These are phyloP conservation scores for Tetrapisispora nanseiensis DNA, from an alignment of 805 yeast genomes.

Conservation along the genomic window DNA sequence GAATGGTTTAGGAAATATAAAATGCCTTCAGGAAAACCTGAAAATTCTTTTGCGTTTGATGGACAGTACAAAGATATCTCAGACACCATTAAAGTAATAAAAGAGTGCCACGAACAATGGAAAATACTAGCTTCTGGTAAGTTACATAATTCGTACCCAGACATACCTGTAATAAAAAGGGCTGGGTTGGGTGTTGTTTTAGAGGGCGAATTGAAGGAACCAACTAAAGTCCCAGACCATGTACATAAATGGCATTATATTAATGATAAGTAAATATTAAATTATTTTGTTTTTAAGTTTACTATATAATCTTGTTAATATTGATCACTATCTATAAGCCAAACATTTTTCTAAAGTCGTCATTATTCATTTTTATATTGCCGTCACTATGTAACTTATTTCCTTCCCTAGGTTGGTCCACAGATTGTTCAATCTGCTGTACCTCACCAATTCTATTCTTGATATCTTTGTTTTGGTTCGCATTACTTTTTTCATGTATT, in stretches of 20 bases:
- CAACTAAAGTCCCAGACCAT: slow-evolving; percentile 33
- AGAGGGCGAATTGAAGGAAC: slow-evolving; percentile 18
- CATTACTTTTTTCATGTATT: background rate
- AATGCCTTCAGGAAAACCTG: slow-evolving; percentile 71
- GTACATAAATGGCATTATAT: slow-evolving; percentile 28
- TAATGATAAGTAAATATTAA: background rate
- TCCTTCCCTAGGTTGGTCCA: too few species aligned
- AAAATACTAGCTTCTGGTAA: slow-evolving; percentile 39
- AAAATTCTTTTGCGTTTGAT: slow-evolving; percentile 62
- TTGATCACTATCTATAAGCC: slow-evolving; percentile 5
- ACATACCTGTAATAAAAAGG: slow-evolving; percentile 35
- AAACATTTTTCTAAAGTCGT: slow-evolving; percentile 32
- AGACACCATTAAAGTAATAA: slow-evolving; percentile 49
- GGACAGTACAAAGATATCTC: slow-evolving; percentile 54
- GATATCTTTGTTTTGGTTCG: background rate
- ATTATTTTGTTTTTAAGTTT: background rate
- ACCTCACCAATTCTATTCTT: background rate
- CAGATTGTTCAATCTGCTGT: too few species aligned
- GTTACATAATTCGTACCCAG: slow-evolving; percentile 24
- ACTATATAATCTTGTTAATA: slow-evolving; percentile 5
- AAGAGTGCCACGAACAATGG: slow-evolving; percentile 67
- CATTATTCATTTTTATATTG: slow-evolving; percentile 26
- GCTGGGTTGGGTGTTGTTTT: slow-evolving; percentile 40
- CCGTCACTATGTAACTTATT: too few species aligned
- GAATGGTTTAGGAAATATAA: slow-evolving; percentile 81